phyloP scores from a whole-genome alignment of 106 monocot species.

The Phalaenopsis aphrodite region DNA sequence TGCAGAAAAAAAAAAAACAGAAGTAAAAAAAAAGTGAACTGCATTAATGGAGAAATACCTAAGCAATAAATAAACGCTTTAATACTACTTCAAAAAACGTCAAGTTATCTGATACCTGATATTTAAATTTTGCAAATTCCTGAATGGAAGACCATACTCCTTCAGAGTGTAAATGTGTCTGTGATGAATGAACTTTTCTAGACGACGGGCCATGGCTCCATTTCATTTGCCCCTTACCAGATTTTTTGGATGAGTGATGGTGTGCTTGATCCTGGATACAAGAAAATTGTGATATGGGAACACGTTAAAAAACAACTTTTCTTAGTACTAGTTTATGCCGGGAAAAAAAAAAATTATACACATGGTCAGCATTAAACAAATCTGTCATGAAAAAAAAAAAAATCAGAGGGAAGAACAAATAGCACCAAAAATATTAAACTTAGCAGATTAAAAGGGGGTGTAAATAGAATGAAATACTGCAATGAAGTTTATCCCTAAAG shows the following conservation, averaged over 20 bases:
- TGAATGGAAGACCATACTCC: constrained; percentile 65
- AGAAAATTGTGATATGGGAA: not conserved
- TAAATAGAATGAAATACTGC: too few species aligned
- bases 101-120: constrained; percentile 45
- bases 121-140: constrained; percentile 81
- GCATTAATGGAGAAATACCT: constrained; percentile 5
- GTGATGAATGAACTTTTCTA: constrained; percentile 28
- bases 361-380: not conserved
- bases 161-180: constrained; percentile 57
- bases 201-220: constrained; percentile 23
- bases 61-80: not conserved
- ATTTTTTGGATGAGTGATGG: constrained; percentile 27
- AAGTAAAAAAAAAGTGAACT: not conserved
- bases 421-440: too few species aligned
- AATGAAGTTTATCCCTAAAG: not conserved
- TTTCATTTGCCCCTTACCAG: constrained; percentile 27
- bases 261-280: constrained; percentile 39
- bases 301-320: not conserved
- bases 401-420: too few species aligned
- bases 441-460: too few species aligned
- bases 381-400: not conserved
- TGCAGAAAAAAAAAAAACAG: constrained; percentile 16
- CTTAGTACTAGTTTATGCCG: not conserved
- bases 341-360: not conserved
- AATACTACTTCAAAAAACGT: not conserved